These are phyloP conservation scores for Myochromella boudieri DNA, from an alignment of 768 basidiomycete genomes.

Conservation along the genomic window DNA sequence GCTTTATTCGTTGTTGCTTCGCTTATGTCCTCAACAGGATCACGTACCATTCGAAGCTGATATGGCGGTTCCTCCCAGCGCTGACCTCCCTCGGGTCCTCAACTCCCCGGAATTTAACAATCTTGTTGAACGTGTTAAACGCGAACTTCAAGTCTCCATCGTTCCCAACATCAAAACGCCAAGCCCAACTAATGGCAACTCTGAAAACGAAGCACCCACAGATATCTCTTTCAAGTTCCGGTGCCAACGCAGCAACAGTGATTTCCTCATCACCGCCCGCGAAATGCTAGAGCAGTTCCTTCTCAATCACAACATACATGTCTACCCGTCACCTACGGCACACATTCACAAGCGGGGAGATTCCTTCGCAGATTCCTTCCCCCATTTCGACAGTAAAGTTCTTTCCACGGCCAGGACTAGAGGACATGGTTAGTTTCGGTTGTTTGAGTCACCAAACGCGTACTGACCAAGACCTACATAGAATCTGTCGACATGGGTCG, in stretches of 20 bases:
- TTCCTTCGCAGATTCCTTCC: slow-evolving; percentile 93
- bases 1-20: not conserved
- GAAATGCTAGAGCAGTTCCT: slow-evolving; percentile 95
- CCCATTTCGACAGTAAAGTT: slow-evolving; percentile 94
- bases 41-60: slow-evolving; percentile 97
- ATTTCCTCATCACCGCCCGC: slow-evolving; percentile 84
- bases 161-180: slow-evolving; percentile 72
- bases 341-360: slow-evolving; percentile 85
- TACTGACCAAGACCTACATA: slow-evolving; percentile 24
- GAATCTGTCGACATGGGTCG: slow-evolving; percentile 80
- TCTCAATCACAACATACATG: slow-evolving; percentile 77
- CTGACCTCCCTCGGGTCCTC: slow-evolving; percentile 76
- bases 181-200: slow-evolving; percentile 42
- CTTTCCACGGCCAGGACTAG: slow-evolving; percentile 75
- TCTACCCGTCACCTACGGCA: slow-evolving; percentile 77
- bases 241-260: slow-evolving; percentile 93
- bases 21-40: slow-evolving; percentile 51
- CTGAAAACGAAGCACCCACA: slow-evolving; percentile 52
- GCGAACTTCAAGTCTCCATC: slow-evolving; percentile 91
- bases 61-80: slow-evolving; percentile 83
- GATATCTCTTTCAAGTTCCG: slow-evolving; percentile 95
- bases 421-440: slow-evolving; percentile 65
- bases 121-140: slow-evolving; percentile 90
- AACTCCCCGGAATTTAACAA: slow-evolving; percentile 78
- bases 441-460: too few relatives aligned